Conservation (phyloP, 805 yeast species). For the Wickerhamiella vanderwaltii region DNA sequence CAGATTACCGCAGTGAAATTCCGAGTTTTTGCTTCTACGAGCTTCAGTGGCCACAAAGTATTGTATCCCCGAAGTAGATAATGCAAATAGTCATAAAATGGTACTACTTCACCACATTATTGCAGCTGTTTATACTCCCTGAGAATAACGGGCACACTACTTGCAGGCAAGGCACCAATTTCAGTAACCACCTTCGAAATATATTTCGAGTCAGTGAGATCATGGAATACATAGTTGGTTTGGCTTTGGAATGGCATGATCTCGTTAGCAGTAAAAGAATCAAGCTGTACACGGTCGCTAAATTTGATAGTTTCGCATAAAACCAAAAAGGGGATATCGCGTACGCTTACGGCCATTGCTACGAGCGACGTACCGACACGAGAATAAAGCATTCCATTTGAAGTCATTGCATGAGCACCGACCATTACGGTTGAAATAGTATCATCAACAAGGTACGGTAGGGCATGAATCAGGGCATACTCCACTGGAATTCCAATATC, state of each 20-base stretch:
- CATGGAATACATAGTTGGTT: slow-evolving; percentile 70
- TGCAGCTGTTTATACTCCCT: slow-evolving; percentile 51
- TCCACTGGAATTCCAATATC: slow-evolving; percentile 55
- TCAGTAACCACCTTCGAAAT: slow-evolving; percentile 93
- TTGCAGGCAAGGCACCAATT: slow-evolving; percentile 90
- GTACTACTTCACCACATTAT: too few species aligned
- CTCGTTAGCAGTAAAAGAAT: slow-evolving; percentile 90
- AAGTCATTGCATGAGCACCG: slow-evolving; percentile 95
- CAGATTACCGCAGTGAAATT: too few species aligned
- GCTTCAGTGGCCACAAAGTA: too few species aligned
- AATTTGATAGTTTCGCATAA: slow-evolving; percentile 93
- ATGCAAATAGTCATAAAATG: too few species aligned
- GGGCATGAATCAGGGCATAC: slow-evolving; percentile 66
- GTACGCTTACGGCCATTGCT: slow-evolving; percentile 79
- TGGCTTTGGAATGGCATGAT: slow-evolving; percentile 34
- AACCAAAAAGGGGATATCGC: slow-evolving; percentile 87
- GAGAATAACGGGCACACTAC: slow-evolving; percentile 93
- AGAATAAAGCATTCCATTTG: slow-evolving; percentile 85
- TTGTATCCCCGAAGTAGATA: too few species aligned
- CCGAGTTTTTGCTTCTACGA: too few species aligned
- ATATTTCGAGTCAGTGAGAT: slow-evolving; percentile 85
- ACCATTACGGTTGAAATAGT: slow-evolving; percentile 73
- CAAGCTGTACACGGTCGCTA: slow-evolving; percentile 88
- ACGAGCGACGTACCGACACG: slow-evolving; percentile 91
- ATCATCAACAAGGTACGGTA: slow-evolving; percentile 69